phyloP scores from a whole-genome alignment of 306 rosid genomes.

The Quercus parvula region DNA sequence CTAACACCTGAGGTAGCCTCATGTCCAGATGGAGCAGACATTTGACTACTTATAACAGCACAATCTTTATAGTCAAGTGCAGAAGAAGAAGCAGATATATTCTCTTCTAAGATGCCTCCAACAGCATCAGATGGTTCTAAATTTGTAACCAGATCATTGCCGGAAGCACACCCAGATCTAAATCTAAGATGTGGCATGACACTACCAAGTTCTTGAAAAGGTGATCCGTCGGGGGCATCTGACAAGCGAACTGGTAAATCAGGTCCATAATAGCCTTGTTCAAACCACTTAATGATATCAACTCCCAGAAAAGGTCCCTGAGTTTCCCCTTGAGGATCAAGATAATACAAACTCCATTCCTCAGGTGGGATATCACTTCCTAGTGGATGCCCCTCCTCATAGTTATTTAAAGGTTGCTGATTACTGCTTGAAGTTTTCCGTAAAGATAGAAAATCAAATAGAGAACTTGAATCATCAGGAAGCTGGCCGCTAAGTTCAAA shows the following conservation, averaged over 20 bases:
- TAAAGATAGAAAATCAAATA: slow-evolving; percentile 33
- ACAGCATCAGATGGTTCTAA: slow-evolving; percentile 37
- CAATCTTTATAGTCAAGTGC: slow-evolving; percentile 35
- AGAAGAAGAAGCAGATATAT: slow-evolving; percentile 13
- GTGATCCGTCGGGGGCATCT: slow-evolving; percentile 57
- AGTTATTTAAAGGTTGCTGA: slow-evolving; percentile 35
- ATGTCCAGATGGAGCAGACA: slow-evolving; percentile 40
- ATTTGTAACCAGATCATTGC: slow-evolving; percentile 31
- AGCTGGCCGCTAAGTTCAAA: slow-evolving; percentile 30
- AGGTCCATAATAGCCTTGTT: slow-evolving; percentile 63
- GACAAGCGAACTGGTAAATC: slow-evolving; percentile 59
- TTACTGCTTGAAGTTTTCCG: slow-evolving; percentile 30
- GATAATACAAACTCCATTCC: slow-evolving; percentile 67
- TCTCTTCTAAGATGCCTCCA: slow-evolving; percentile 41
- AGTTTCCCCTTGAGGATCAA: slow-evolving; percentile 62
- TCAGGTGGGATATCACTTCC: slow-evolving; percentile 42
- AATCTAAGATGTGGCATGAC: slow-evolving; percentile 60
- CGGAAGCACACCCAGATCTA: slow-evolving; percentile 32
- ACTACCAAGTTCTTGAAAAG: slow-evolving; percentile 60
- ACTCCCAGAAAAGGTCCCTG: slow-evolving; percentile 79
- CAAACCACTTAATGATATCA: slow-evolving; percentile 69
- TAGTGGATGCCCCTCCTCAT: slow-evolving; percentile 26
- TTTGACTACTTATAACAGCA: slow-evolving; percentile 31
- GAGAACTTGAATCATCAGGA: slow-evolving; percentile 39
- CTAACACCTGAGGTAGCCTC: slow-evolving; percentile 32